These are phyloP conservation scores for Schizonepeta tenuifolia DNA, from an alignment of 257 asterid species.

Conservation along the genomic window DNA sequence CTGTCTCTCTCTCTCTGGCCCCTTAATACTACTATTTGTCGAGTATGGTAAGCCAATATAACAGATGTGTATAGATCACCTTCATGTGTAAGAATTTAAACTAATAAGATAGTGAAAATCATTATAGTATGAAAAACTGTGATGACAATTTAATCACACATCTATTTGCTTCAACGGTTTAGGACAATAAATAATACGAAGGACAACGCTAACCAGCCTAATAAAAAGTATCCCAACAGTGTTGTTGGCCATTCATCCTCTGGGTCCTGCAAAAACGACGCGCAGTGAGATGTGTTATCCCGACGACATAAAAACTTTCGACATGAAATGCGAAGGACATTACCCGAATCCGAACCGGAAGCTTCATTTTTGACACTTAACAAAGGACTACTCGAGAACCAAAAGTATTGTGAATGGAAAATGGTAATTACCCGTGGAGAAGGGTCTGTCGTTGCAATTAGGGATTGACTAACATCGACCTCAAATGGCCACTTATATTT, in stretches of 20 bases:
- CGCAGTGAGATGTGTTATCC: not conserved
- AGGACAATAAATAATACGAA: constrained; percentile 44
- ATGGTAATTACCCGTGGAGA: constrained; percentile 60
- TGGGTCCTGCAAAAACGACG: constrained; percentile 53
- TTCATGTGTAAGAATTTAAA: not conserved
- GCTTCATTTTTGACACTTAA: not conserved
- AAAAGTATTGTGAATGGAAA: not conserved
- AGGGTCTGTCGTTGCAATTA: constrained; percentile 34
- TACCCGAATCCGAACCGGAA: not conserved
- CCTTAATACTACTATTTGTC: no score
- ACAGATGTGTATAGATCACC: not conserved
- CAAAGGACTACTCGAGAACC: not conserved
- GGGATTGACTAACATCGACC: constrained; percentile 58
- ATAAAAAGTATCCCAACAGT: constrained; percentile 56
- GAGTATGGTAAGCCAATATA: not conserved
- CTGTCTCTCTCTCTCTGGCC: no score
- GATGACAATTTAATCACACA: not conserved
- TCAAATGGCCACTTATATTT: constrained; percentile 73
- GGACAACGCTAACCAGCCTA: constrained; percentile 62
- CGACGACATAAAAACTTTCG: no score
- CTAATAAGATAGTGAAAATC: not conserved
- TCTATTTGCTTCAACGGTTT: constrained; percentile 30
- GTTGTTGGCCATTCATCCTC: constrained; percentile 78
- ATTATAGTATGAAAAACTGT: not conserved
- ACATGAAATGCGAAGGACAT: no score